Conservation (phyloP, 352 stramenopile species). For the Globisporangium okanoganense region DNA sequence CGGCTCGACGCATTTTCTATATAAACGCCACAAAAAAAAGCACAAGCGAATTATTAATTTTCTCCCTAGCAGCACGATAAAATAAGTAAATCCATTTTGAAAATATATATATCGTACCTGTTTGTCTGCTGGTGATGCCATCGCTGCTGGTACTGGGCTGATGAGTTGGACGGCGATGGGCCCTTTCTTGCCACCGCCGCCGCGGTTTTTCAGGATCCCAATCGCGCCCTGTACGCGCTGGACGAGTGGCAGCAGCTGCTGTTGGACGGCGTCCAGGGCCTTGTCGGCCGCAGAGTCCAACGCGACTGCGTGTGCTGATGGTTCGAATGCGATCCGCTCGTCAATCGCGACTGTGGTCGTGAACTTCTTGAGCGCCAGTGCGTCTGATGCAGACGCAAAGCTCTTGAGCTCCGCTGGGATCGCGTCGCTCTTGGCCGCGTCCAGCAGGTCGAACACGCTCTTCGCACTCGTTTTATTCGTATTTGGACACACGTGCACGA, state of each 20-base stretch:
- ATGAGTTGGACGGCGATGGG: constrained; percentile 13
- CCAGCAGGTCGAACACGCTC: constrained; percentile 24
- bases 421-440: constrained; percentile 33
- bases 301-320: not conserved
- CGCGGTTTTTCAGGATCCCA: constrained; percentile 25
- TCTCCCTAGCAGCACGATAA: too few relatives aligned
- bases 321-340: constrained; percentile 29
- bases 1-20: constrained; percentile 21
- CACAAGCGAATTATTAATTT: too few relatives aligned
- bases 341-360: constrained; percentile 40
- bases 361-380: constrained; percentile 33
- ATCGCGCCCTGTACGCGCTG: constrained; percentile 32
- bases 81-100: too few relatives aligned
- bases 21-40: too few relatives aligned
- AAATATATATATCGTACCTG: not conserved
- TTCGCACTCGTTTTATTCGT: constrained; percentile 16
- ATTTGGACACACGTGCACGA: constrained; percentile 36
- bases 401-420: constrained; percentile 23
- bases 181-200: not conserved
- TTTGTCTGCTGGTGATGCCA: not conserved
- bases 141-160: not conserved
- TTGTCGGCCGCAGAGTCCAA: constrained; percentile 21
- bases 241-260: constrained; percentile 44
- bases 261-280: constrained; percentile 37
- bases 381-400: constrained; percentile 3